phyloP scores from a whole-genome alignment of 2,329 filamentous ascomycete genomes.

The Cladosporium colombiae region DNA sequence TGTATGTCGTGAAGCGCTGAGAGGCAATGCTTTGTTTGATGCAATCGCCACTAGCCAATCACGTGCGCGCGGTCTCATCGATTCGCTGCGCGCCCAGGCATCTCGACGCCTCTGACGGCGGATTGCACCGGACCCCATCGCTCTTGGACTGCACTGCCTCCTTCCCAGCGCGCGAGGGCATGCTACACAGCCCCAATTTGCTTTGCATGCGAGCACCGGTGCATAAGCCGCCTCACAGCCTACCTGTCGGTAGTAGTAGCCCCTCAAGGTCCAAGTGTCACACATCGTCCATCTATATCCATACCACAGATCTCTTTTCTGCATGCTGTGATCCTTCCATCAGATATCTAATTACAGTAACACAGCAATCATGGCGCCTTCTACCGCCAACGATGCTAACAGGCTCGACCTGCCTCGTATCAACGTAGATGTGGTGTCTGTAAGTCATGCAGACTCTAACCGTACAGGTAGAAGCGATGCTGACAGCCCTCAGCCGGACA shows the following conservation, averaged over 20 bases:
- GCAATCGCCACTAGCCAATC: neutral
- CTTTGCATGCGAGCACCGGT: neutral
- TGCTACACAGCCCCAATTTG: constrained; percentile 7
- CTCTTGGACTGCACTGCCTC: constrained; percentile 14
- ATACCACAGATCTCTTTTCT: constrained; percentile 1
- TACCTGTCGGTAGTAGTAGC: neutral
- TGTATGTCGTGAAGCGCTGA: neutral
- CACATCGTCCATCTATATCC: constrained; percentile 1
- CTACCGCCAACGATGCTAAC: constrained; percentile 17
- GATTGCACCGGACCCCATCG: neutral
- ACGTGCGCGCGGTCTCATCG: neutral
- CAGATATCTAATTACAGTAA: constrained; percentile 12
- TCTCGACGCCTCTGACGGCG: constrained; percentile 10
- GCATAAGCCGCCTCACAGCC: neutral
- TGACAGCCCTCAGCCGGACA: constrained; percentile 1
- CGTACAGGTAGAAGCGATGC: neutral
- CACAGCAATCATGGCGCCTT: constrained; percentile 16
- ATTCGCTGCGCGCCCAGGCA: neutral
- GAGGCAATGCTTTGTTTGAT: neutral
- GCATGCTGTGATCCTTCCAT: constrained; percentile 16
- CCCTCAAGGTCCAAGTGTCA: neutral
- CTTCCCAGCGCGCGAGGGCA: neutral
- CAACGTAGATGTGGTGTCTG: constrained; percentile 20
- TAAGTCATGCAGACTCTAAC: constrained; percentile 6
- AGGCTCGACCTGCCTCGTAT: constrained; percentile 18